Evolutionary conservation across 768 basidiomycete species (phyloP).

Genomic region (Phaeotremella skinneri): DNA sequence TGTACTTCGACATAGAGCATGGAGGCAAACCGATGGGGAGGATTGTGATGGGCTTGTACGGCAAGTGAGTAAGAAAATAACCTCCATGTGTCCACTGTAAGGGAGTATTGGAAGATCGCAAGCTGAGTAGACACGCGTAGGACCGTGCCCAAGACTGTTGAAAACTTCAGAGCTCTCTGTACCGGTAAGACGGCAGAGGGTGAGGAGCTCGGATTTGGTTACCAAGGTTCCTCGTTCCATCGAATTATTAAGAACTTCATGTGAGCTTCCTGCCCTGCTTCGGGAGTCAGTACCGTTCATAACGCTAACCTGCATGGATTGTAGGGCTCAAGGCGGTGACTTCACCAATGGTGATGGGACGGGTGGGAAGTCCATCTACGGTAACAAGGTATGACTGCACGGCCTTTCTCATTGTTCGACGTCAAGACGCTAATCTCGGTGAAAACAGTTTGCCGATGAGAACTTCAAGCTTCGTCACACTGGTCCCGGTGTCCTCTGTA

Average conservation of each 20-base stretch:
- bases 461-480: constrained; percentile 98
- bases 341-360: constrained; percentile 61
- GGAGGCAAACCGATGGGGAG: constrained; percentile 83
- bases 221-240: constrained; percentile 95
- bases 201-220: constrained; percentile 75
- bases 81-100: too few species aligned
- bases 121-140: constrained; percentile 49
- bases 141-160: constrained; percentile 93
- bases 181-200: constrained; percentile 80
- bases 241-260: constrained; percentile 93
- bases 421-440: constrained; percentile 7
- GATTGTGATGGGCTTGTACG: constrained; percentile 84
- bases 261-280: constrained; percentile 46
- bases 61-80: constrained; percentile 65
- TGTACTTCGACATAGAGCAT: constrained; percentile 93
- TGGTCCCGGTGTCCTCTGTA: constrained; percentile 61
- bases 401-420: too few species aligned
- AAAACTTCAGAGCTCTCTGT: constrained; percentile 90
- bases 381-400: constrained; percentile 51
- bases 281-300: constrained; percentile 15
- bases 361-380: constrained; percentile 45
- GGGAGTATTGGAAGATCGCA: too few species aligned
- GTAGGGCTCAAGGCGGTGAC: constrained; percentile 95
- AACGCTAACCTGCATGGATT: background rate
- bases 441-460: constrained; percentile 78